Base-by-base conservation (phyloP, 257 asterid genomes). In the Linaria vulgaris region DNA sequence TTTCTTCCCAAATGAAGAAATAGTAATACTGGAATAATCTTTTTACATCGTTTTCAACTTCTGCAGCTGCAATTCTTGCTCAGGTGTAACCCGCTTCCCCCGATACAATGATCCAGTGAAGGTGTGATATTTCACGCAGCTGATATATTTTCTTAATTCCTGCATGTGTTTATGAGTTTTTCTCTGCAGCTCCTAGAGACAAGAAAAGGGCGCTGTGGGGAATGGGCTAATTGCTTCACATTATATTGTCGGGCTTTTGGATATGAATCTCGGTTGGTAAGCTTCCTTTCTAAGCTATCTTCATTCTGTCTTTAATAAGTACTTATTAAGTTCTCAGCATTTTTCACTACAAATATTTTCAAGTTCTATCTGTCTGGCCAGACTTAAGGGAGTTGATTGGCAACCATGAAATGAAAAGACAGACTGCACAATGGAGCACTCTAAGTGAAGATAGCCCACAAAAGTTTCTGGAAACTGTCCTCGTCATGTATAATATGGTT, bases 151-250 rank as follows among this genome's bases (percentile, higher is more conserved):
- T 34, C 64, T 57, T 63, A 49, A 44, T 47, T 66, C 49, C 64
- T 14, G 16, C 67, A 56, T 72, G 62, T 63, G 17, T 64, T 68
- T 41, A 56, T 31, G n/a, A 17, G 16, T 25, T 43, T 78, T 70
- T 57, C 54, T 66, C 2, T 75, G 79, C 95, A 92, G 98, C 97
- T 92, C 67, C 74, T 92, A 57, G 94, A 89, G 79, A 92, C 97
- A 54, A 86, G 94, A 77, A 85, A 75, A 73, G 98, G 98, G 43
- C 92, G 98, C 41, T 92, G 97, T 17, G 98, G 98, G 70, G 98
- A 92, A 83, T 92, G 97, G 97, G 98, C 97, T 66, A 92, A 92
- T 77, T 92, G 98, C 79, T 92, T 92, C 80, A 92, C 97, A 37
- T 80, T 92, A 68, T 92, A 88, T 68, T 92, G 98, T 68, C 85